Percentiles rank a stretch among this genome's conserved stretches.
Conservation (phyloP, 2,329 filamentous ascomycete species). For the Chaetomium sp. region DNA sequence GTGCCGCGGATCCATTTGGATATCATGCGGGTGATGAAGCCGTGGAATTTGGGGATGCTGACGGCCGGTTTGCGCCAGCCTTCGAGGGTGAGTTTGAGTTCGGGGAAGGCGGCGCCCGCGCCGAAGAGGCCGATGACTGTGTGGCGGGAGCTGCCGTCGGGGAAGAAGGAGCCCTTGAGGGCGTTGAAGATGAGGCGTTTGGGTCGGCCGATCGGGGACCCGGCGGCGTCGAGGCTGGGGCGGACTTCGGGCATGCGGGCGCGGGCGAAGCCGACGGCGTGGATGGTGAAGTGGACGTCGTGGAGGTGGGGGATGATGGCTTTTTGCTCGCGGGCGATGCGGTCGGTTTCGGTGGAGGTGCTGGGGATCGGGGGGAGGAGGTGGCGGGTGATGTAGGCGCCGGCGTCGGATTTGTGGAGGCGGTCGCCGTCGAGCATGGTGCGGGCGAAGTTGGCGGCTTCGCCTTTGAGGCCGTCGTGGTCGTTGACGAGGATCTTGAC, state of each 20-base stretch:
- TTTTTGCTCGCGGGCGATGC: neutral
- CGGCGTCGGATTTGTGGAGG: conserved; percentile 1
- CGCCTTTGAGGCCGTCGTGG: conserved; percentile 16
- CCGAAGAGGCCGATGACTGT: conserved; percentile 15
- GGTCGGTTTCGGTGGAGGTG: neutral
- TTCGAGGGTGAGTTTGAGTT: conserved; percentile 7
- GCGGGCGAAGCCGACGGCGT: conserved; percentile 14
- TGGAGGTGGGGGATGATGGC: neutral
- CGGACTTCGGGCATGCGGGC: conserved; percentile 3
- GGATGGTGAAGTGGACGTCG: conserved; percentile 11
- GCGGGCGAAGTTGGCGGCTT: conserved; percentile 15
- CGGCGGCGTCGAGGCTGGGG: neutral
- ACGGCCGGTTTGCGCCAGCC: conserved; percentile 14
- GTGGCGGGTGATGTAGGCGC: conserved; percentile 10
- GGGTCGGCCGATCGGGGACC: neutral
- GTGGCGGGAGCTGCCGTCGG: neutral
- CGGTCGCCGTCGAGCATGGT: conserved; percentile 15
- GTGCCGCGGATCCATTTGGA: conserved; percentile 14
- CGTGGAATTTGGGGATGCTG: conserved; percentile 19
- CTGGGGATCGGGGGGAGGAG: neutral
- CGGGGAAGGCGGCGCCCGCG: conserved; percentile 20
- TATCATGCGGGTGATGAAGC: conserved; percentile 15
- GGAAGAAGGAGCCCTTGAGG: conserved; percentile 12
- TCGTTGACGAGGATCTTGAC: conserved; percentile 2
- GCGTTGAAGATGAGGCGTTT: conserved; percentile 11